phyloP scores from a whole-genome alignment of 176 grass and related monocot species.

The Cenchrus fungigraminus region DNA sequence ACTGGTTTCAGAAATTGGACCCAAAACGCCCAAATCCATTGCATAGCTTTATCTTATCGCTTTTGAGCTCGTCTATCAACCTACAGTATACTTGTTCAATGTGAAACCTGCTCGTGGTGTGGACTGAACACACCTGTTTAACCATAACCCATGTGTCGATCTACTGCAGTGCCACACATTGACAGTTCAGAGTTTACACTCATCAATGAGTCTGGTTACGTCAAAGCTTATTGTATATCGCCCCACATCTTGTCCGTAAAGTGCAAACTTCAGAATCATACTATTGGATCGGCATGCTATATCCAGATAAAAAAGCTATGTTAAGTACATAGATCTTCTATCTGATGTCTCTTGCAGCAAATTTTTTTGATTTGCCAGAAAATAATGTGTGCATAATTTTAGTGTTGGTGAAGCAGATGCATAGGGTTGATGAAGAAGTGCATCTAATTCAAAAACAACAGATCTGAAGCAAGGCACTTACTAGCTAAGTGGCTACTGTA shows the following conservation, averaged over 20 bases:
- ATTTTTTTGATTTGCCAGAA: not conserved
- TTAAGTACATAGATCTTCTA: constrained; percentile 5
- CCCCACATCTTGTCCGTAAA: not conserved
- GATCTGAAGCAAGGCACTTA: constrained; percentile 11
- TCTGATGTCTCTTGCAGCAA: not conserved
- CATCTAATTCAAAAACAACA: not conserved
- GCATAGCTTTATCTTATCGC: constrained; percentile 7
- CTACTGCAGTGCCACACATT: not conserved
- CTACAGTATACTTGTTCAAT: constrained; percentile 29
- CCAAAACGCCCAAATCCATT: not conserved
- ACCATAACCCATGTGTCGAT: not conserved
- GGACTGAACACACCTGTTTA: not conserved
- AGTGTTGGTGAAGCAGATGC: constrained; percentile 2
- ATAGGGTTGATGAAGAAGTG: constrained; percentile 18
- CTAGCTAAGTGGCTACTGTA: not conserved
- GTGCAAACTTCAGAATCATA: constrained; percentile 23
- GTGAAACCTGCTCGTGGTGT: not conserved
- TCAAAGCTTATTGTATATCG: constrained; percentile 3
- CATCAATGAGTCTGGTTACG: not conserved
- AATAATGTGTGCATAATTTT: not conserved
- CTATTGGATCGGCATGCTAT: not conserved
- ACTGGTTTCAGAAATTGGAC: not conserved
- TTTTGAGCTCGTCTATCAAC: not conserved
- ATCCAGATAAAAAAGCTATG: constrained; percentile 23
- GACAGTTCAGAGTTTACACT: not conserved